Percentiles rank a stretch among this genome's conserved stretches.
These are phyloP conservation scores for Starmerella stellata DNA, from an alignment of 805 yeast genomes.

Conservation along the genomic window DNA sequence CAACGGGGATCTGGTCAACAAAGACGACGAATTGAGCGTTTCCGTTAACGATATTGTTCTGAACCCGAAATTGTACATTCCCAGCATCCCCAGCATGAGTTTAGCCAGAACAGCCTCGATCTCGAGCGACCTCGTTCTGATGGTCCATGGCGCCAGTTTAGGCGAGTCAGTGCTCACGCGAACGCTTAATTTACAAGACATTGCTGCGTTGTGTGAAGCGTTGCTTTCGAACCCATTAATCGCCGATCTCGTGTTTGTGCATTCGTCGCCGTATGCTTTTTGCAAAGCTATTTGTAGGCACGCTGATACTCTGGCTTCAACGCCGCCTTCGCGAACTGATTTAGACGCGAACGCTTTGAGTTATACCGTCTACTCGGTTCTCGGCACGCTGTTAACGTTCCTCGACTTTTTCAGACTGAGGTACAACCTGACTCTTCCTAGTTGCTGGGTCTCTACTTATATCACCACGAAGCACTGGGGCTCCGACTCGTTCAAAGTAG, in stretches of 20 bases:
- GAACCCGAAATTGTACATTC: neutral
- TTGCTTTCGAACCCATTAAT: slow-evolving; percentile 29
- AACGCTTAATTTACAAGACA: slow-evolving; percentile 5
- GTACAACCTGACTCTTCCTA: neutral
- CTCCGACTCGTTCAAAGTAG: neutral
- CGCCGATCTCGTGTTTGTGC: slow-evolving; percentile 30
- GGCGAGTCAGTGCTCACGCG: slow-evolving; percentile 1
- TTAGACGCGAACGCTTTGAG: no score
- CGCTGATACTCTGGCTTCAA: slow-evolving; percentile 10
- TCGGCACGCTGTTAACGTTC: neutral
- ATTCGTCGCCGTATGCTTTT: slow-evolving; percentile 29
- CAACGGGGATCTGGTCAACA: slow-evolving; percentile 5
- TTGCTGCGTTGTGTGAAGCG: slow-evolving; percentile 29
- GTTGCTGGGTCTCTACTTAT: neutral
- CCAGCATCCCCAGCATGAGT: neutral
- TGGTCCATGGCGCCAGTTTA: slow-evolving; percentile 1
- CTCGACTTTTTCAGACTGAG: neutral
- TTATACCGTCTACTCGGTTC: neutral
- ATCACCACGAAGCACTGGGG: neutral
- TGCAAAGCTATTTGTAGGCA: slow-evolving; percentile 32
- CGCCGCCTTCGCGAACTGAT: no score
- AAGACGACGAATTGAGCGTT: neutral
- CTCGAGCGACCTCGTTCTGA: neutral
- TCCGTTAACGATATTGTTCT: neutral
- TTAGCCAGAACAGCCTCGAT: neutral